These are phyloP conservation scores for Orbilia brochopaga DNA, from an alignment of 2,329 filamentous ascomycete genomes.

Conservation along the genomic window DNA sequence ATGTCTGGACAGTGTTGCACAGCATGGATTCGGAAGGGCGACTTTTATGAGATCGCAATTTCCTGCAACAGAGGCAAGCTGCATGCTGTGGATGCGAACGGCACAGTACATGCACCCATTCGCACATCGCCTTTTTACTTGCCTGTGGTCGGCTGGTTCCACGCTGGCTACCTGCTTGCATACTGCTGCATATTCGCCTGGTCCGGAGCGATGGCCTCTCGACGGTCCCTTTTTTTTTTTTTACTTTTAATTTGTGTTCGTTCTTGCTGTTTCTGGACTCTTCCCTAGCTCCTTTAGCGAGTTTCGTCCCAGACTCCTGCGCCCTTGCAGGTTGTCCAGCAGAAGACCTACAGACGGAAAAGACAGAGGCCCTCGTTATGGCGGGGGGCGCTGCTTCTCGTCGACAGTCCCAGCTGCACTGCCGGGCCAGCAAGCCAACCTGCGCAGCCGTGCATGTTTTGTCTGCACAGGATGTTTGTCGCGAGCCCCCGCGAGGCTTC, in stretches of 20 bases:
- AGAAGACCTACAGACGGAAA: background rate
- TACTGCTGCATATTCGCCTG: constrained; percentile 30
- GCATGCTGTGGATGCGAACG: constrained; percentile 12
- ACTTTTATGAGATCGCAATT: constrained; percentile 31
- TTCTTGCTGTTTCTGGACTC: constrained; percentile 13
- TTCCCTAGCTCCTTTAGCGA: constrained; percentile 12
- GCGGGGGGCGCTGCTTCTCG: constrained; percentile 32
- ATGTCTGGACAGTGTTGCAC: constrained; percentile 28
- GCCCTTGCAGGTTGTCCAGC: background rate
- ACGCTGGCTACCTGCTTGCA: constrained; percentile 25
- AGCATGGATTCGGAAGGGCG: constrained; percentile 4
- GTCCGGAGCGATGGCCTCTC: constrained; percentile 12
- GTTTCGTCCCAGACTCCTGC: constrained; percentile 4
- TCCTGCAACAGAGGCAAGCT: constrained; percentile 25
- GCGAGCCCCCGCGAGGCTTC: background rate
- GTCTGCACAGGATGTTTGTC: background rate
- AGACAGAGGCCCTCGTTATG: constrained; percentile 27
- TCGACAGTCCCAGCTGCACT: constrained; percentile 22
- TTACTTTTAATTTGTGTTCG: background rate
- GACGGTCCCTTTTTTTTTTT: constrained; percentile 18
- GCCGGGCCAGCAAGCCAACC: constrained; percentile 19
- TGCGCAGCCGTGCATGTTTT: constrained; percentile 7
- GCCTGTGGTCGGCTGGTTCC: constrained; percentile 3
- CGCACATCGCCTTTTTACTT: background rate
- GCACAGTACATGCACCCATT: background rate